These are phyloP conservation scores for Septoria linicola DNA, from an alignment of 2,329 filamentous ascomycete genomes.

Conservation along the genomic window DNA sequence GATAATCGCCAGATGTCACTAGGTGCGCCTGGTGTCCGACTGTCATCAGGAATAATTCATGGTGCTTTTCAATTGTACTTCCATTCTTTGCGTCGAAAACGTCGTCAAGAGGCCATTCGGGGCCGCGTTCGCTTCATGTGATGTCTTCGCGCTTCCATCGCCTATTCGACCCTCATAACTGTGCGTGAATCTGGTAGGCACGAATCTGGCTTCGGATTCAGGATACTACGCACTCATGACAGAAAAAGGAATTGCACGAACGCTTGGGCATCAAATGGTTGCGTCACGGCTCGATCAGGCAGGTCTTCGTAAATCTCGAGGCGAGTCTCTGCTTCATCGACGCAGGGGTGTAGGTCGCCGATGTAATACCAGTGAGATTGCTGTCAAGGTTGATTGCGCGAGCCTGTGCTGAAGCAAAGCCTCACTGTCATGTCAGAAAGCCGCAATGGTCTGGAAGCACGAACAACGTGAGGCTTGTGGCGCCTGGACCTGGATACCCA, in stretches of 20 bases:
- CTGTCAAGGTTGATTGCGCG: neutral
- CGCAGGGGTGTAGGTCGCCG: slow-evolving; percentile 11
- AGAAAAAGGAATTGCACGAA: neutral
- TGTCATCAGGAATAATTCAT: too few species aligned
- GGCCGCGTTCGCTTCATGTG: too few species aligned
- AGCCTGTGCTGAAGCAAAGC: too few species aligned
- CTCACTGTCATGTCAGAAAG: too few species aligned
- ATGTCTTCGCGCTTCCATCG: too few species aligned
- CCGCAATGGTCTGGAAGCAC: neutral
- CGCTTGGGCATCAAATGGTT: neutral
- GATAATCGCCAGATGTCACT: too few species aligned
- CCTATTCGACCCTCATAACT: too few species aligned
- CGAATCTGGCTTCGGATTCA: neutral
- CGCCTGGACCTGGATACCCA: neutral
- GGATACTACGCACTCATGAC: neutral
- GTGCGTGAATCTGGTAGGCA: neutral
- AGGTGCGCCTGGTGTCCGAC: too few species aligned
- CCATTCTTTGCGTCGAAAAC: too few species aligned
- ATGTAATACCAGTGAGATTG: neutral
- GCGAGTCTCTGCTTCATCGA: slow-evolving; percentile 7
- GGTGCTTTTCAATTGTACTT: neutral
- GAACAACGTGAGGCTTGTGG: neutral
- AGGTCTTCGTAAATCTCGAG: neutral
- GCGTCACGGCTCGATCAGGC: neutral
- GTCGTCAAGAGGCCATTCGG: too few species aligned